Percentiles rank a stretch among this genome's conserved stretches.
phyloP scores from a whole-genome alignment of 306 rosid genomes.

The Heteromeles arbutifolia region DNA sequence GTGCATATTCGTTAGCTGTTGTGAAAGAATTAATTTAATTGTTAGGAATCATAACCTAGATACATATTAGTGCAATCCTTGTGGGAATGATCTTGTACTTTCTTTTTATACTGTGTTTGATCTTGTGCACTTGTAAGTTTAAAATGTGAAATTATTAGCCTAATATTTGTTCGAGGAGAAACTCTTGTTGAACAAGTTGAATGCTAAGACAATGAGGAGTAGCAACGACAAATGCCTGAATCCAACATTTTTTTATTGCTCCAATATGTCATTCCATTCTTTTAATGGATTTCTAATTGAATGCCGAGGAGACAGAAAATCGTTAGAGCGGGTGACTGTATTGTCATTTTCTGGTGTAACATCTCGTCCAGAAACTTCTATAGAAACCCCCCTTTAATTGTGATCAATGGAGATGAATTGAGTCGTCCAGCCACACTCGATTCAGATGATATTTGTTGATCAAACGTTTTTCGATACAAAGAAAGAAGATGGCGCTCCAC shows the following conservation, averaged over 20 bases:
- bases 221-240: conserved; percentile 57
- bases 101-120: too few relatives aligned
- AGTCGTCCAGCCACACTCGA: conserved; percentile 6
- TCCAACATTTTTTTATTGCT: conserved; percentile 42
- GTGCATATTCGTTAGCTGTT: too few relatives aligned
- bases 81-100: too few relatives aligned
- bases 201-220: conserved; percentile 64
- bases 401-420: too few relatives aligned
- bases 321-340: conserved; percentile 20
- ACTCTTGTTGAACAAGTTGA: conserved; percentile 48
- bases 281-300: conserved; percentile 28
- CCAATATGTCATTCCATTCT: conserved; percentile 35
- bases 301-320: conserved; percentile 31
- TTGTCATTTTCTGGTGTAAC: conserved; percentile 31
- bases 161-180: conserved; percentile 28
- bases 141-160: too few relatives aligned
- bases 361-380: conserved; percentile 23
- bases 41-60: too few relatives aligned
- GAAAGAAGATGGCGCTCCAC: conserved; percentile 75
- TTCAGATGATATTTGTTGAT: conserved; percentile 43
- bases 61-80: too few relatives aligned
- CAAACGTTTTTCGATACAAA: conserved; percentile 60
- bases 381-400: too few relatives aligned
- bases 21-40: too few relatives aligned
- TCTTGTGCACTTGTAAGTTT: too few relatives aligned